Base-by-base conservation (phyloP, 768 basidiomycete species). In the Rhodotorula diobovata region DNA sequence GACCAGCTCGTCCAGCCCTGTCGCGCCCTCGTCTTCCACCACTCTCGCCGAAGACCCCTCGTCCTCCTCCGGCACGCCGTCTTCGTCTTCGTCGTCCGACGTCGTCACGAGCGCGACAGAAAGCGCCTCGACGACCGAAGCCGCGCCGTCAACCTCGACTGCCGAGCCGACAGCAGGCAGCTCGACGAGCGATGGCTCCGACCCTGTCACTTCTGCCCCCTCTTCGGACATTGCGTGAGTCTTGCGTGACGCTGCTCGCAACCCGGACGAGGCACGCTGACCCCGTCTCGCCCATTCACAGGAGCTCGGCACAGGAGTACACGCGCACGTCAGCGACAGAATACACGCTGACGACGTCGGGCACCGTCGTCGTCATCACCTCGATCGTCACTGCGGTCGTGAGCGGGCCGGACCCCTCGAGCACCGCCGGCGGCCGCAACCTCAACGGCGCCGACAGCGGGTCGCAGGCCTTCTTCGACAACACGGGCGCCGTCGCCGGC, bases 401-500 rank as follows among this genome's bases (percentile, higher is more conserved):
- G 37, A 62, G 65, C 16, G 65, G 63, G 21, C 56, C 45, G 15
- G 50, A 60, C 11, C 48, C 67, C 20, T 61, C 34, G 41, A 48
- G 69, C 23, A 20, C 50, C 1, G 21, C 20, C 20, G 54, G 61
- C 15, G 53, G 43, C 2, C 63, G 63, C 23, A 59, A 60, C 12
- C 55, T 73, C 34, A 75, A 76, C 66, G 71, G 60, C 28, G 43
- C 70, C 14, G 37, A 46, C 61, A 37, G 32, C 11, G 21, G 53
- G 30, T 56, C 59, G 32, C 57, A 55, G 58, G 63, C 90, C 66
- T 98, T 96, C 82, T 94, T 95, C 81, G 80, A 80, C 61, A 90
- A 91, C 77, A 86, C 83, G 39, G 86, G 87, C 4, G 87, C 87
- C 18, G 87, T 90, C 8, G 86, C 87, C 4, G 90, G 88, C 14